Conservation (phyloP, 495 filamentous ascomycete species). For the Neurospora sp. region DNA sequence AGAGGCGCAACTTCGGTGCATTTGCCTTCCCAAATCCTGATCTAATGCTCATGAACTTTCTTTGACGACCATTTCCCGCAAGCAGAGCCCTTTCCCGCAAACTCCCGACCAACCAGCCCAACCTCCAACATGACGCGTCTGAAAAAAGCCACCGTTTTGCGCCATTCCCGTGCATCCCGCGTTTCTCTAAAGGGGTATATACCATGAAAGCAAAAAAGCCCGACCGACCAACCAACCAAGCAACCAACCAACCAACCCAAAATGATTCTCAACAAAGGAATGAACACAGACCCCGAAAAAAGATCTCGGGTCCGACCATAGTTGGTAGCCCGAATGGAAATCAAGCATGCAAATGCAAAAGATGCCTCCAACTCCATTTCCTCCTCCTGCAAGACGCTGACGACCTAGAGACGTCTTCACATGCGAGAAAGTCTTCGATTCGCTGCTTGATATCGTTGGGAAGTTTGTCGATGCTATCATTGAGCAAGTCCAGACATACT, state of each 20-base stretch:
- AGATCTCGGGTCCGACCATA: not conserved
- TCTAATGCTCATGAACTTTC: not conserved
- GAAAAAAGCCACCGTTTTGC: not conserved
- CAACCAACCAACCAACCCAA: not conserved
- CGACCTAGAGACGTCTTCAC: not conserved
- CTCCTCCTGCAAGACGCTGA: not conserved
- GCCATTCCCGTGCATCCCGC: not conserved
- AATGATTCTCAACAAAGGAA: not conserved
- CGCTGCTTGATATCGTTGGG: slow-evolving; percentile 23
- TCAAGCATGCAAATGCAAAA: not conserved
- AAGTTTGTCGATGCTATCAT: slow-evolving; percentile 33
- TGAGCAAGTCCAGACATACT: slow-evolving; percentile 33
- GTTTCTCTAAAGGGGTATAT: not conserved
- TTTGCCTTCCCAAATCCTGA: not conserved
- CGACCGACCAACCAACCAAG: not conserved
- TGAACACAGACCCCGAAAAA: not conserved
- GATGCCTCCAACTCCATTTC: not conserved
- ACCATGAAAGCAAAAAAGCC: not conserved
- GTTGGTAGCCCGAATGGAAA: not conserved
- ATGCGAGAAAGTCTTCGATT: slow-evolving; percentile 16
- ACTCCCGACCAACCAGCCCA: not conserved
- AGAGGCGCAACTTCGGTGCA: not conserved
- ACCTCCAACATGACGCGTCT: not conserved
- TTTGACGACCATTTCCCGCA: not conserved
- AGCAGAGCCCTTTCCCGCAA: not conserved